A percentile compares a stretch with the other conserved stretches of the same genome.
phyloP scores from a whole-genome alignment of 768 basidiomycete genomes.

The Psilocybe azurescens region DNA sequence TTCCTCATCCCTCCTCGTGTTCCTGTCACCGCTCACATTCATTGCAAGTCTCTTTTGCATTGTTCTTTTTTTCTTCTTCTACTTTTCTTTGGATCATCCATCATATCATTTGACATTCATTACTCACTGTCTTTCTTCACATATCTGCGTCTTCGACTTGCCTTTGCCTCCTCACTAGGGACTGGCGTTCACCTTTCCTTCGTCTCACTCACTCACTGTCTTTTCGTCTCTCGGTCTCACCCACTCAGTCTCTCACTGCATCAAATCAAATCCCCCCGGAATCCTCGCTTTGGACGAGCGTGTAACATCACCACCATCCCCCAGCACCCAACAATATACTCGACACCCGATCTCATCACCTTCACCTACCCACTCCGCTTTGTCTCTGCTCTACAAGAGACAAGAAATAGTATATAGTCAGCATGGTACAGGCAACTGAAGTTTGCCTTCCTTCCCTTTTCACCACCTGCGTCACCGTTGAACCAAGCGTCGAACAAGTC shows the following conservation, averaged over 20 bases:
- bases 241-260: slow-evolving; percentile 6
- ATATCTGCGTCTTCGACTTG: background rate
- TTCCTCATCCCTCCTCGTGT: background rate
- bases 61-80: background rate
- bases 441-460: background rate
- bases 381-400: background rate
- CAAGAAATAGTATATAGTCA: background rate
- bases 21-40: too few species aligned
- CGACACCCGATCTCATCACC: background rate
- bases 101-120: slow-evolving; percentile 2
- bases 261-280: slow-evolving; percentile 22
- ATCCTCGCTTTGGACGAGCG: slow-evolving; percentile 45
- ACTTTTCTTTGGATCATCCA: slow-evolving; percentile 1
- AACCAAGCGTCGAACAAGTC: background rate
- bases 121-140: background rate
- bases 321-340: too few species aligned
- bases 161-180: background rate
- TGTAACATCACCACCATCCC: slow-evolving; percentile 28
- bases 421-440: background rate
- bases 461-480: background rate
- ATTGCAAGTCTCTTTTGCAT: slow-evolving; percentile 2
- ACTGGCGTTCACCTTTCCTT: background rate
- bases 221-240: slow-evolving; percentile 7
- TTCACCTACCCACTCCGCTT: background rate
- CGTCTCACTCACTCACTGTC: background rate